phyloP scores from a whole-genome alignment of 495 filamentous ascomycete species.

The Penicillium diatomitis region DNA sequence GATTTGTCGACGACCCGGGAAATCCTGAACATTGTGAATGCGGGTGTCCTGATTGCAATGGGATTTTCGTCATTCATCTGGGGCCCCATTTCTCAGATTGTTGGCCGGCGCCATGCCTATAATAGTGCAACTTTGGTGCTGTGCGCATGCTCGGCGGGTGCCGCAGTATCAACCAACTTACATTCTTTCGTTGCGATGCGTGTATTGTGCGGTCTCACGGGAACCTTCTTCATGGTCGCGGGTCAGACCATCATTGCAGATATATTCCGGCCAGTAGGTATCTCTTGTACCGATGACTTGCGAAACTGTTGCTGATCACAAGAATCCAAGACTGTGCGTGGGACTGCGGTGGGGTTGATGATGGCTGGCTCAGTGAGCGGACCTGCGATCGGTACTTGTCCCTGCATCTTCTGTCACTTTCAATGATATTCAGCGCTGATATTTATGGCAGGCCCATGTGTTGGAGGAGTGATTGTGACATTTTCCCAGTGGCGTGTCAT shows the following conservation, averaged over 20 bases:
- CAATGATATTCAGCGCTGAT: not conserved
- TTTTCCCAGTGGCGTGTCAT: conserved; percentile 47
- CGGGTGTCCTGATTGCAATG: conserved; percentile 48
- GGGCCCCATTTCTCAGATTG: conserved; percentile 35
- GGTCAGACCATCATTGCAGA: conserved; percentile 40
- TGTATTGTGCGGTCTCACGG: conserved; percentile 32
- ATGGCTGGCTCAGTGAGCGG: conserved; percentile 46
- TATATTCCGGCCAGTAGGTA: conserved; percentile 36
- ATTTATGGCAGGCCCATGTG: conserved; percentile 27
- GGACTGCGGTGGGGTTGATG: conserved; percentile 47
- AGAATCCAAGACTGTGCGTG: conserved; percentile 36
- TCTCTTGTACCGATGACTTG: not conserved
- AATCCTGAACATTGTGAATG: conserved; percentile 37
- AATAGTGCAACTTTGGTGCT: conserved; percentile 31
- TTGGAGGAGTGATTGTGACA: conserved; percentile 47
- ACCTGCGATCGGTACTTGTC: conserved; percentile 44
- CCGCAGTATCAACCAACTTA: conserved; percentile 25
- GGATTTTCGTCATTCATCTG: conserved; percentile 46
- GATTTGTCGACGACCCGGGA: conserved; percentile 31
- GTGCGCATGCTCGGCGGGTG: conserved; percentile 25
- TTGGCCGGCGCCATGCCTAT: conserved; percentile 28
- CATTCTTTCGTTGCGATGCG: conserved; percentile 34
- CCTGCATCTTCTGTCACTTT: not conserved
- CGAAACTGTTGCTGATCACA: not conserved
- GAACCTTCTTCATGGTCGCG: conserved; percentile 39